phyloP scores from a whole-genome alignment of 805 yeast genomes.

The Wickerhamiella spandovensis region DNA sequence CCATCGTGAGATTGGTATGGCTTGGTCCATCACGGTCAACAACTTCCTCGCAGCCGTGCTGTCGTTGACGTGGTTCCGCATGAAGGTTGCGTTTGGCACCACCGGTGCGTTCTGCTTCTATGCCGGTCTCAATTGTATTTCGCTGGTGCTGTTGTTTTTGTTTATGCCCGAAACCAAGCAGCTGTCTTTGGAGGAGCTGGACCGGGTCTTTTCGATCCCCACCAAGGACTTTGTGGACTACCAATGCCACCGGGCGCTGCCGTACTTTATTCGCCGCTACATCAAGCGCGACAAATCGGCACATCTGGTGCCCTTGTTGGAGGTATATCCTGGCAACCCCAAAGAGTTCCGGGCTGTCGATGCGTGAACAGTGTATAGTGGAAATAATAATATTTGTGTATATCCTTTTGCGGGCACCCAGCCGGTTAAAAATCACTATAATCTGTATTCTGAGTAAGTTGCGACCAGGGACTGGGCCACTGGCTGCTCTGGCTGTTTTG shows the following conservation, averaged over 20 bases:
- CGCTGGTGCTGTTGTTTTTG: constrained; percentile 45
- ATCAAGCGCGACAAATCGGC: constrained; percentile 5
- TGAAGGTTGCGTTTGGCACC: constrained; percentile 50
- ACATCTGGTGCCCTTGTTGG: constrained; percentile 3
- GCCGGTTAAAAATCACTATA: neutral
- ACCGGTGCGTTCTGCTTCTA: constrained; percentile 85
- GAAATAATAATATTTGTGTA: neutral
- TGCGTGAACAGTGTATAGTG: neutral
- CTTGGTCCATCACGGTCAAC: constrained; percentile 30
- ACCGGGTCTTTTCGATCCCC: constrained; percentile 53
- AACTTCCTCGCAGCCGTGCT: constrained; percentile 46
- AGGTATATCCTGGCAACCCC: neutral
- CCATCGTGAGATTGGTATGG: constrained; percentile 19
- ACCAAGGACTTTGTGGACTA: constrained; percentile 39
- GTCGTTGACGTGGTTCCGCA: constrained; percentile 69
- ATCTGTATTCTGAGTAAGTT: neutral
- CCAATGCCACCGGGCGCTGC: constrained; percentile 24
- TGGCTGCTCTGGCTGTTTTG: neutral
- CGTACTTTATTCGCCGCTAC: constrained; percentile 10
- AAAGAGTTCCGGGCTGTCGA: neutral
- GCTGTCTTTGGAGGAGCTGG: constrained; percentile 63
- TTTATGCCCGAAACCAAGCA: constrained; percentile 55
- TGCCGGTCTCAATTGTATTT: constrained; percentile 73
- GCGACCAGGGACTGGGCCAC: neutral
- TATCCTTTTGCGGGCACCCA: no score